Base-by-base conservation (phyloP, 768 basidiomycete species). In the Lentinula sp. region DNA sequence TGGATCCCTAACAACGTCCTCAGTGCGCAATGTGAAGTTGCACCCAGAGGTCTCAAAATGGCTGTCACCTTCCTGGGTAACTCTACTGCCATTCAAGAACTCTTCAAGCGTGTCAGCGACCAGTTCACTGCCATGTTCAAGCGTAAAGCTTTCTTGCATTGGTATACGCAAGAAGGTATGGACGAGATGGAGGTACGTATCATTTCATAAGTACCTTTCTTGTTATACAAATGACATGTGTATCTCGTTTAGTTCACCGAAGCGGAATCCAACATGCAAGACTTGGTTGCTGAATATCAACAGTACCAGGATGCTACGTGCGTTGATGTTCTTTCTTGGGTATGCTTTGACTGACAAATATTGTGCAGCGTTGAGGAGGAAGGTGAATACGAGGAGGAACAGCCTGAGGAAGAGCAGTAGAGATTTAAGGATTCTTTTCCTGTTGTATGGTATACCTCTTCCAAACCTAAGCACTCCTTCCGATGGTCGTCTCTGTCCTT, bases 81-180 rank as follows among this genome's bases (percentile, higher is more conserved):
- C 83, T 94, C 92, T 45, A 98, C 95, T 39, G 90, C 92, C 62
- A 96, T 98, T 73, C 95, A 97, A 76, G 94, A 96, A 74, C 82
- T 98, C 67, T 98, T 98, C 92, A 94, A 95, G 82, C 95, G 96
- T 80, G 94, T 98, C 72, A 90, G 88, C 66, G 94, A 96, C 73
- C 95, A 98, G 74, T 98, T 99, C 85, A 92, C 93, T 63, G 93
- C 93, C 76, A 99, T 98, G 97, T 96, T 95, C 84, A 93, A 91
- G 86, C 84, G 96, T 73, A 98, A 98, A 80, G 95, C 95, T 28
- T 95, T 95, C 85, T 84, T 94, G 87, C 91, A 96, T 75, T 96
- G 95, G 95, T 98, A 98, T 76, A 98, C 95, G 39, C 93, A 96
- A 74, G 97, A 98, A 81, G 97, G 97, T 74, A 98, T 99, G 96